Evolutionary conservation across 257 asterid species (phyloP).

Genomic region (Plantago major): DNA sequence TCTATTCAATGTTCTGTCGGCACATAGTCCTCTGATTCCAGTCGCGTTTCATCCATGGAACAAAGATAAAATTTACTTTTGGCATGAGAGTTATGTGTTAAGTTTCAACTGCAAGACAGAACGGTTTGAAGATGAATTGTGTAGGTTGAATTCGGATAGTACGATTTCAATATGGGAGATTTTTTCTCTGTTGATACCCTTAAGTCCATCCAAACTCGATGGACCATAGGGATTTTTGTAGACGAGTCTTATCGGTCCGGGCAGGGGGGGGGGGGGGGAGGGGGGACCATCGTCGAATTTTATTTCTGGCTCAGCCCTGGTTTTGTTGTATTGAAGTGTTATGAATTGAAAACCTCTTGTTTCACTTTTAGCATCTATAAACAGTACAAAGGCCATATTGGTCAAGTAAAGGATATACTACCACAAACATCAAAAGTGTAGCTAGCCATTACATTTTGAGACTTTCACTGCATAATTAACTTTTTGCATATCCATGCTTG

Average conservation of each 20-base stretch:
- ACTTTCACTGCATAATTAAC: too few species aligned
- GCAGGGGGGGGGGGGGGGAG: too few species aligned
- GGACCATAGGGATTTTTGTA: neutral
- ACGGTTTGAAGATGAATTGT: conserved; percentile 25
- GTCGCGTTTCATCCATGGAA: conserved; percentile 25
- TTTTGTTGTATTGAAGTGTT: too few species aligned
- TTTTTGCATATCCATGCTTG: too few species aligned
- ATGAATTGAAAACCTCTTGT: too few species aligned
- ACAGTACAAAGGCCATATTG: too few species aligned
- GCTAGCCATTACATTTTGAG: too few species aligned
- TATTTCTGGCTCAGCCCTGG: too few species aligned
- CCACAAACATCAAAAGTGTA: too few species aligned
- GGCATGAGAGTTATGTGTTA: conserved; percentile 21
- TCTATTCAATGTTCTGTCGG: conserved; percentile 10
- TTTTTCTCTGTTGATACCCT: conserved; percentile 22
- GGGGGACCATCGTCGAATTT: too few species aligned
- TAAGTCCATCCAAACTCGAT: conserved; percentile 17
- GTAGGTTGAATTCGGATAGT: neutral
- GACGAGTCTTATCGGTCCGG: neutral
- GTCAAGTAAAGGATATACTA: too few species aligned
- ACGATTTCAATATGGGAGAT: conserved; percentile 13
- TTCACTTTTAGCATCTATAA: too few species aligned
- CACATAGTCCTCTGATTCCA: conserved; percentile 22
- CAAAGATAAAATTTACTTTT: conserved; percentile 15
- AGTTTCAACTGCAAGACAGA: conserved; percentile 24